phyloP scores from a whole-genome alignment of 768 basidiomycete species.

The Rickenella mellea region DNA sequence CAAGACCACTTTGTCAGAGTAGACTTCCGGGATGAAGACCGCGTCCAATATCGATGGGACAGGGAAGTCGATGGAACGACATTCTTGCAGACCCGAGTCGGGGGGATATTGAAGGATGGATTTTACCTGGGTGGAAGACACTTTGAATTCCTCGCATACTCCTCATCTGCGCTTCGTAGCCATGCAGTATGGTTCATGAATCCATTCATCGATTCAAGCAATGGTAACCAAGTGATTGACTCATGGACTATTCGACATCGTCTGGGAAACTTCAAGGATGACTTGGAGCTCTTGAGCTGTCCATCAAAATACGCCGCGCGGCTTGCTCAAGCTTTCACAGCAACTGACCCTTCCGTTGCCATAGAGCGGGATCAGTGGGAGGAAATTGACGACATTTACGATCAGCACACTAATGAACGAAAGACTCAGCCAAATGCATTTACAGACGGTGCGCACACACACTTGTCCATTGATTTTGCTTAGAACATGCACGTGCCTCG shows the following conservation, averaged over 20 bases:
- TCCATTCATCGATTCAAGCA: slow-evolving; percentile 42
- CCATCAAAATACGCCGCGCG: slow-evolving; percentile 83
- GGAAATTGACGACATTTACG: slow-evolving; percentile 50
- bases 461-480: too few relatives aligned
- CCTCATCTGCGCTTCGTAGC: slow-evolving; percentile 63
- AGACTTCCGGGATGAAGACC: slow-evolving; percentile 79
- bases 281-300: slow-evolving; percentile 29
- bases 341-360: slow-evolving; percentile 63
- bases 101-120: slow-evolving; percentile 46
- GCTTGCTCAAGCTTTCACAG: slow-evolving; percentile 75
- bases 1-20: slow-evolving; percentile 72
- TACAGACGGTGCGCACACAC: slow-evolving; percentile 47
- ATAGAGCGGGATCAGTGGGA: slow-evolving; percentile 54
- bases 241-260: slow-evolving; percentile 49
- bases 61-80: slow-evolving; percentile 48
- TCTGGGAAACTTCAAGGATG: slow-evolving; percentile 56
- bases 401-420: too few relatives aligned
- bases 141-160: slow-evolving; percentile 81
- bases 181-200: slow-evolving; percentile 80
- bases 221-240: slow-evolving; percentile 32
- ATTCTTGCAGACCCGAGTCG: slow-evolving; percentile 53
- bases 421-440: slow-evolving; percentile 33
- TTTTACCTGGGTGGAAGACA: slow-evolving; percentile 59
- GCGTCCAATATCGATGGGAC: slow-evolving; percentile 63
- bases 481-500: not conserved